Evolutionary conservation across 2,329 filamentous ascomycete species (phyloP), one percentile per base, ranked within the genome.

Genomic region (Fusarium sp.): DNA sequence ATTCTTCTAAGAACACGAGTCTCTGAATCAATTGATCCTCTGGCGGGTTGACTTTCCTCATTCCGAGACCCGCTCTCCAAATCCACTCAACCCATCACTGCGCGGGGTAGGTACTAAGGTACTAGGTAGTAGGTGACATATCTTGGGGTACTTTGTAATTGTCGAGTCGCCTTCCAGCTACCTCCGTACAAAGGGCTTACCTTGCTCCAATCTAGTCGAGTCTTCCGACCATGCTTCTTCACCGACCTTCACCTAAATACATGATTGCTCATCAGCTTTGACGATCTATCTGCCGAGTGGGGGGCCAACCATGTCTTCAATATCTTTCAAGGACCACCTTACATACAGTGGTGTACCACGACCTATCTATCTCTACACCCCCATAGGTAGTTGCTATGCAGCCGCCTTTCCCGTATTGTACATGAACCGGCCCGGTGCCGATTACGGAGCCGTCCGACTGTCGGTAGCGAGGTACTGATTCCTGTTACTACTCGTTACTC

Each of bases 351-450:
- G 11, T 30, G 29, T 30, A 30, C 29, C 34, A 37, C 10, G 34
- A 16, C 18, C 34, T 52, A 25, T 44, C 20, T 37, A 27, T 30
- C 34, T 44, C 9, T 51, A 42, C 53, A 57, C 67, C 62, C 56
- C 67, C 25, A 40, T 20, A 20, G 20, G 32, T 22, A 52, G 22
- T 37, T 70, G 46, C 18, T 52, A 52, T 41, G 41, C 37, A 42
- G 65, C 49, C 65, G 59, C 60, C 46, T 49, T 65, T 70, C 42
- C 42, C 55, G 44, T 41, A 27, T 29, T 29, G 24, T 46, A 40
- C 48, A 41, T 51, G 48, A 45, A 67, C 73, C 73, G 73, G 73
- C 47, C 73, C 73, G 73, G 73, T 74, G 57, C 73, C 72, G 73
- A 61, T 61, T 49, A 64, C 70, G 72, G 67, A 69, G 55, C 69